Base-by-base conservation (phyloP, 2,329 filamentous ascomycete genomes). In the Xylaria sp. region DNA sequence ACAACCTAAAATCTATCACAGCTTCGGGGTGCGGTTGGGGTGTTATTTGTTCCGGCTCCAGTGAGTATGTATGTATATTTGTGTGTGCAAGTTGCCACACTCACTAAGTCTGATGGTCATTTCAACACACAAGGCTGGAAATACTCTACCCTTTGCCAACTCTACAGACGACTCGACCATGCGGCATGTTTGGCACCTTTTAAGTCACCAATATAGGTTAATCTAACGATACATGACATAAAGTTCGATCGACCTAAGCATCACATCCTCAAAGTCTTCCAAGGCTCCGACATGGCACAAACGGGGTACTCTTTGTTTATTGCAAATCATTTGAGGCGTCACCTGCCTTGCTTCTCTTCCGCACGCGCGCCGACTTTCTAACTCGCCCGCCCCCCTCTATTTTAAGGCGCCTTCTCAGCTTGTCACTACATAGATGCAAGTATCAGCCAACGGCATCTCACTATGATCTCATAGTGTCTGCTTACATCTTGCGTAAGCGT, bases 361-460 rank as follows among this genome's bases (percentile, higher is more conserved):
- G 69, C 34, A 69, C 55, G 20, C 69, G 65, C 34, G 32, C 41
- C 10, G 69, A 51, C n/a, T 61, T 66, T 51, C 50, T 59, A 39
- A 70, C 62, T 55, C 74, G 66, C 8, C 72, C 70, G 15, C 64
- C 66, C 20, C 58, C 65, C 52, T 76, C 72, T 9, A 65, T 58
- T 54, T 58, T 70, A n/a, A 71, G 57, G 9, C 73, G 73, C 20
- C 74, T 68, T n/a, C 65, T 75, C 56, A 74, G 23, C 50, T 62
- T 72, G 28, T 71, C 63, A 20, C 74, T 76, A 50, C 12, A 55
- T 46, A 13, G 13, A 58, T 12, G 39, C 34, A 12, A 32, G 44
- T 57, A 54, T 55, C n/a, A 54, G 65, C 63, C n/a, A 62, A 46
- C n/a, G 23, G 37, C 48, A 8, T 9, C 48, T 59, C 46, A 25